Evolutionary conservation across 805 yeast genomes (phyloP).

Genomic region (Saturnispora quitensis): DNA sequence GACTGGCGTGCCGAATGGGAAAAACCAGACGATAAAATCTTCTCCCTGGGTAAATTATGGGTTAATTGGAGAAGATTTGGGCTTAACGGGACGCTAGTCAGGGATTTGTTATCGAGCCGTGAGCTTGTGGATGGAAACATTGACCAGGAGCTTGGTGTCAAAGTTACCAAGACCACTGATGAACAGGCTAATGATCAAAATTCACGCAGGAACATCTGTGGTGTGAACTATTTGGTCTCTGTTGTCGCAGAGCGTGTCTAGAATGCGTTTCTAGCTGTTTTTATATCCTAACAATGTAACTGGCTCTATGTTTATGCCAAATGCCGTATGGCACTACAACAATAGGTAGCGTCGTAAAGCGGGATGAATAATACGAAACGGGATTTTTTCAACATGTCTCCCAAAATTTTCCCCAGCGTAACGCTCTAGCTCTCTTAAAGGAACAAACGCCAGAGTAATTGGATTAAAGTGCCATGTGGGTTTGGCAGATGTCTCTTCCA

Average conservation of each 20-base stretch:
- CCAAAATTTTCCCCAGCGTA: not conserved
- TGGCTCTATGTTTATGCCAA: not conserved
- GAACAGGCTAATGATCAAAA: not conserved
- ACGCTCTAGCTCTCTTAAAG: not conserved
- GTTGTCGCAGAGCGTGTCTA: slow-evolving; percentile 10
- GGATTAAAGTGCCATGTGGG: not conserved
- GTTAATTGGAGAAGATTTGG: slow-evolving; percentile 27
- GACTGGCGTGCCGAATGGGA: slow-evolving; percentile 4
- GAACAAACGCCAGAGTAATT: not conserved
- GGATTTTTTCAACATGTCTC: not conserved
- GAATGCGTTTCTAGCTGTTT: not conserved
- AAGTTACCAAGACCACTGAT: not conserved
- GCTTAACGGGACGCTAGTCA: slow-evolving; percentile 14
- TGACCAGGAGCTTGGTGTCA: slow-evolving; percentile 8
- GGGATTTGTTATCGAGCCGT: slow-evolving; percentile 6
- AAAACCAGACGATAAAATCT: slow-evolving; percentile 9
- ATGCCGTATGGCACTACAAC: not conserved
- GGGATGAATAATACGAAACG: not conserved
- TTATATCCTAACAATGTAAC: not conserved
- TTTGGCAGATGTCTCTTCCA: not conserved
- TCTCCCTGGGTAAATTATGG: slow-evolving; percentile 22
- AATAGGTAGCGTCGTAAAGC: not conserved
- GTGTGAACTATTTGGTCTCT: slow-evolving; percentile 7
- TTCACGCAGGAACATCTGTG: slow-evolving; percentile 3
- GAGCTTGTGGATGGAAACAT: slow-evolving; percentile 1